These are phyloP conservation scores for Chytriomyces confervae DNA, from an alignment of 192 early-diverging fungal species.

Conservation along the genomic window DNA sequence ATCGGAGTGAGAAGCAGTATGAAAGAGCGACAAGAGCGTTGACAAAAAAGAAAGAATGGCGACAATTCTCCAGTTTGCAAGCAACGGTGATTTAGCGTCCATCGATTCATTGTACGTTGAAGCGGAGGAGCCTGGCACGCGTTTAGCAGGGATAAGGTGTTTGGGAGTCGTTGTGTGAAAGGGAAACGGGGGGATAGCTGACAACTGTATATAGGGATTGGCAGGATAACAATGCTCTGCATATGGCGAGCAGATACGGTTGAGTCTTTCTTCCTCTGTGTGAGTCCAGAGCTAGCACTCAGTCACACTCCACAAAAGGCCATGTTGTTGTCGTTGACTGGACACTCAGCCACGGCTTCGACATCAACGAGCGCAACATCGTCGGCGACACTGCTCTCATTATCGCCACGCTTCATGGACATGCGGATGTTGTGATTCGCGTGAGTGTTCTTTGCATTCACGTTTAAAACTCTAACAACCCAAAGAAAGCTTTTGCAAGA, in stretches of 20 bases:
- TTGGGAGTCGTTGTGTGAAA: not conserved
- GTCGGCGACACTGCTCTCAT: constrained; percentile 63
- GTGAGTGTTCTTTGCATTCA: constrained; percentile 28
- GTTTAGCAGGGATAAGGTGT: not conserved
- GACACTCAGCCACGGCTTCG: not conserved
- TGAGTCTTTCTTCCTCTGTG: not conserved
- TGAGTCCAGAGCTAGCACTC: not conserved
- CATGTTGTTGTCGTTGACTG: constrained; percentile 44
- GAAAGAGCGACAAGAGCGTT: no score
- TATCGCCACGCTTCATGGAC: constrained; percentile 37
- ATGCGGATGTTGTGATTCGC: constrained; percentile 45
- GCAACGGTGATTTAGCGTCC: constrained; percentile 15
- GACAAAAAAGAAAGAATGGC: not conserved
- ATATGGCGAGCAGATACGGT: constrained; percentile 46
- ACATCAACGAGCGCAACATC: constrained; percentile 43
- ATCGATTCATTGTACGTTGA: constrained; percentile 21
- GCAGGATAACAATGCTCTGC: constrained; percentile 52
- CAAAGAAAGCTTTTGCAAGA: not conserved
- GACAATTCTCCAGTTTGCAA: constrained; percentile 18
- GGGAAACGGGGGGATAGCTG: not conserved
- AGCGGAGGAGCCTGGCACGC: not conserved
- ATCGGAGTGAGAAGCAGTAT: no score
- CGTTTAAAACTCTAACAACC: constrained; percentile 34
- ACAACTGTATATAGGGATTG: constrained; percentile 37
- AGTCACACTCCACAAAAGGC: not conserved